phyloP scores from a whole-genome alignment of 148 eudicot species.

The Fagopyrum tataricum region DNA sequence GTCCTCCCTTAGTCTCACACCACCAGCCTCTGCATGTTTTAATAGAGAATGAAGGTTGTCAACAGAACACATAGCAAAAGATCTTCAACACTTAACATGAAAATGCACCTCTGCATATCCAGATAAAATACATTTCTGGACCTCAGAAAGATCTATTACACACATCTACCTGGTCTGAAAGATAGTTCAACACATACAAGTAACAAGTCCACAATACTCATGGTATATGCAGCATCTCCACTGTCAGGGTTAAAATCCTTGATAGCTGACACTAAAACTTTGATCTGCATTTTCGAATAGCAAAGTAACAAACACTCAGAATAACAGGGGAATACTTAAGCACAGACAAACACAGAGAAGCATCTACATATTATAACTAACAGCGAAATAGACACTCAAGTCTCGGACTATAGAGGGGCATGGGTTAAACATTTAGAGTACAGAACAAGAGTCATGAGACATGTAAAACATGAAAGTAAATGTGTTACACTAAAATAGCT shows the following conservation, averaged over 20 bases:
- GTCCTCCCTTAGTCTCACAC: constrained; percentile 87
- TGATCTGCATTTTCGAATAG: constrained; percentile 52
- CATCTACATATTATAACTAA: not conserved
- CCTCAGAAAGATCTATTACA: not conserved
- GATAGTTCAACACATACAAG: constrained; percentile 92
- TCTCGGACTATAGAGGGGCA: not conserved
- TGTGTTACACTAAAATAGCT: not conserved
- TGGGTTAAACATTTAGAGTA: not conserved
- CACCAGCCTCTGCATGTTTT: constrained; percentile 69
- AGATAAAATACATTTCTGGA: not conserved
- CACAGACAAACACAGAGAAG: not conserved
- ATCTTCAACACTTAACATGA: not conserved
- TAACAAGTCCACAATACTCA: constrained; percentile 90
- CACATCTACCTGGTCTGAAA: constrained; percentile 68
- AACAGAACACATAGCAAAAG: not conserved
- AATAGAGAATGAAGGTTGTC: constrained; percentile 11
- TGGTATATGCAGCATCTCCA: constrained; percentile 87
- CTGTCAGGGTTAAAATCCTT: constrained; percentile 74
- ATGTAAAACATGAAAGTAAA: not conserved
- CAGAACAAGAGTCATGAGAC: not conserved
- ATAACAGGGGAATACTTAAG: constrained; percentile 4
- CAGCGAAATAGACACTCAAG: not conserved
- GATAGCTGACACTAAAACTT: constrained; percentile 77
- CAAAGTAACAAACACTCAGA: not conserved
- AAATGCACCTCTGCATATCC: not conserved